Evolutionary conservation across 2,329 filamentous ascomycete genomes (phyloP).

Genomic region (Trichoderma arundinaceum): DNA sequence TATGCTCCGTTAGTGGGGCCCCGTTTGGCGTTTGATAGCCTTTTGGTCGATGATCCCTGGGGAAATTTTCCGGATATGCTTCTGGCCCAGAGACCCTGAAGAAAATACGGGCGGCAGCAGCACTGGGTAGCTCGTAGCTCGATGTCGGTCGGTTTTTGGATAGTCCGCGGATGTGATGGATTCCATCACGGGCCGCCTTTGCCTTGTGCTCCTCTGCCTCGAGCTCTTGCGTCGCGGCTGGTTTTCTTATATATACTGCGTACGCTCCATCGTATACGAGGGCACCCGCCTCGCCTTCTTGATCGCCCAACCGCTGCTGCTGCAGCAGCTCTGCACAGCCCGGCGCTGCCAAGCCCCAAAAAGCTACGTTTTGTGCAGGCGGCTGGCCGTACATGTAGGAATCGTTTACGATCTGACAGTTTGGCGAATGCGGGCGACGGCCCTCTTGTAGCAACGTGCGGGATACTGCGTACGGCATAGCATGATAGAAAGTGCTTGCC

Average conservation of each 20-base stretch:
- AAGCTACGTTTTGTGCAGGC: constrained; percentile 18
- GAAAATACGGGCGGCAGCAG: not conserved
- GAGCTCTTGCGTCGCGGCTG: too few species aligned
- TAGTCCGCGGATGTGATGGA: constrained; percentile 12
- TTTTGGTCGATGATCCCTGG: constrained; percentile 20
- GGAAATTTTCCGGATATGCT: constrained; percentile 28
- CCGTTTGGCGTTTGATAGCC: constrained; percentile 23
- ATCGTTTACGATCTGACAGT: constrained; percentile 7
- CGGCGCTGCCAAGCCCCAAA: too few species aligned
- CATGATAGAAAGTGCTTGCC: constrained; percentile 20
- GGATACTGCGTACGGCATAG: constrained; percentile 25
- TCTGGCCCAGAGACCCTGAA: constrained; percentile 9
- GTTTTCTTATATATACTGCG: too few species aligned
- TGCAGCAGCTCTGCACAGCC: too few species aligned
- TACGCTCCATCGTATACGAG: too few species aligned
- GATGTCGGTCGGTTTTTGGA: not conserved
- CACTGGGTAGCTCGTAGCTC: not conserved
- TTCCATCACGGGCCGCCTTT: too few species aligned
- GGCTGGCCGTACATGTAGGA: not conserved
- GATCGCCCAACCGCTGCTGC: too few species aligned
- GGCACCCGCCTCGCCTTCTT: too few species aligned
- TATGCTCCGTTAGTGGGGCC: constrained; percentile 21
- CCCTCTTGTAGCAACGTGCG: not conserved
- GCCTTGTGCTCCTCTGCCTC: too few species aligned
- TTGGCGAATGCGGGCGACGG: constrained; percentile 4